A percentile compares a stretch with the other conserved stretches of the same genome.
phyloP scores from a whole-genome alignment of 2,329 filamentous ascomycete species.

The Orbilia oligospora region DNA sequence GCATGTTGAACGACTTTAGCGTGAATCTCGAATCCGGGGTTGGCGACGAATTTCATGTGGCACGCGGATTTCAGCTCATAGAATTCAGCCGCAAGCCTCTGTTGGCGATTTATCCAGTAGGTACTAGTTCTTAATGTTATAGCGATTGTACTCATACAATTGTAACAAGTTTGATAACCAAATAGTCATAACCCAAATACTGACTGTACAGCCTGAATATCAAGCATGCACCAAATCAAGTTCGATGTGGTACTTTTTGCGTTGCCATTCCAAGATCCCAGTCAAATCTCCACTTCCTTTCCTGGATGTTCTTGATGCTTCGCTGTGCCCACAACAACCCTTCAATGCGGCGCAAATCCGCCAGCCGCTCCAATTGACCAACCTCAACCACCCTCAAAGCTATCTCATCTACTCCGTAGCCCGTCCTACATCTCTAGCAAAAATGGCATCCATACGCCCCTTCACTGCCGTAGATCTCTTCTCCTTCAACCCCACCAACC shows the following conservation, averaged over 20 bases:
- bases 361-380: slow-evolving; percentile 23
- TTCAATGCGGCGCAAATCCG: slow-evolving; percentile 45
- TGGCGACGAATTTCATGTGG: neutral
- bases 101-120: neutral
- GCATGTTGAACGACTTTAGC: neutral
- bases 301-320: neutral
- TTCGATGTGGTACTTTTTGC: slow-evolving; percentile 42
- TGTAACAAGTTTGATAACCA: neutral
- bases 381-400: slow-evolving; percentile 4
- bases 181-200: too few species aligned
- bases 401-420: slow-evolving; percentile 9
- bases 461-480: slow-evolving; percentile 89
- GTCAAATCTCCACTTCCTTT: slow-evolving; percentile 13
- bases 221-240: too few species aligned
- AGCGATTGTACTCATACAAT: neutral
- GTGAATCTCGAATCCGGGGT: neutral
- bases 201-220: too few species aligned
- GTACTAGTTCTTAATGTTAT: neutral
- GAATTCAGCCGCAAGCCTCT: neutral
- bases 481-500: slow-evolving; percentile 92
- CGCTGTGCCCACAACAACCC: slow-evolving; percentile 3
- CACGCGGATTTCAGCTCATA: neutral
- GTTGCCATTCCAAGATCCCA: slow-evolving; percentile 14
- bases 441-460: slow-evolving; percentile 86
- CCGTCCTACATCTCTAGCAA: slow-evolving; percentile 14